Evolutionary conservation across 78 protist species (phyloP).

Genomic region (Pelomyxa schiedti): DNA sequence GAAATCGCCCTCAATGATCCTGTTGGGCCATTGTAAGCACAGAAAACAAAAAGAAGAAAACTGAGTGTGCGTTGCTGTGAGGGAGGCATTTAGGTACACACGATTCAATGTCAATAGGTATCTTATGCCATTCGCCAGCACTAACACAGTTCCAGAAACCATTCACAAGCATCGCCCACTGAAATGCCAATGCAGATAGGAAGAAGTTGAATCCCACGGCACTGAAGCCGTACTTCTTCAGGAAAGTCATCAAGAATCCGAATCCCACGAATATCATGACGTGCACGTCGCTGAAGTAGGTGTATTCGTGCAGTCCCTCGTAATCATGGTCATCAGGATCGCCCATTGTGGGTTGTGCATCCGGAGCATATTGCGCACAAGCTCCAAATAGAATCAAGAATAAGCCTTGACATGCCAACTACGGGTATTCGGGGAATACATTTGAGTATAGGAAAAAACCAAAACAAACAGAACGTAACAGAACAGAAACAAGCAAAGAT

Average conservation of each 20-base stretch:
- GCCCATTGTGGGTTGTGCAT: too few species aligned
- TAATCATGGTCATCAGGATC: too few species aligned
- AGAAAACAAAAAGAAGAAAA: background rate
- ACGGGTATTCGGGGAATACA: too few species aligned
- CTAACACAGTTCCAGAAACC: conserved; percentile 50
- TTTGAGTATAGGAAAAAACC: too few species aligned
- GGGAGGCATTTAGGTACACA: too few species aligned
- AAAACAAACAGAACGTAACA: too few species aligned
- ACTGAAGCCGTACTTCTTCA: conserved; percentile 42
- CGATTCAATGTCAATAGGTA: background rate
- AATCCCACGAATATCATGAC: conserved; percentile 89
- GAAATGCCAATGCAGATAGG: conserved; percentile 39
- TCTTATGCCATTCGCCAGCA: background rate
- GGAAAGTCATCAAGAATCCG: conserved; percentile 88
- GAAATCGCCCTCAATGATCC: conserved; percentile 22
- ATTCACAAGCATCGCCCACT: conserved; percentile 53
- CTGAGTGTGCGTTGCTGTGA: background rate
- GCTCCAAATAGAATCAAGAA: too few species aligned
- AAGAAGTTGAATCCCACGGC: conserved; percentile 62
- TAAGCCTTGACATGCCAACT: too few species aligned
- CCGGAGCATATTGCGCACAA: too few species aligned
- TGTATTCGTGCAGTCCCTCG: conserved; percentile 20
- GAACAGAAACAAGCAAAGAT: too few species aligned
- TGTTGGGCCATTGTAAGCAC: too few species aligned
- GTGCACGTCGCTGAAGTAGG: conserved; percentile 62